phyloP scores from a whole-genome alignment of 495 filamentous ascomycete genomes.

The Penicillium maclennaniae region DNA sequence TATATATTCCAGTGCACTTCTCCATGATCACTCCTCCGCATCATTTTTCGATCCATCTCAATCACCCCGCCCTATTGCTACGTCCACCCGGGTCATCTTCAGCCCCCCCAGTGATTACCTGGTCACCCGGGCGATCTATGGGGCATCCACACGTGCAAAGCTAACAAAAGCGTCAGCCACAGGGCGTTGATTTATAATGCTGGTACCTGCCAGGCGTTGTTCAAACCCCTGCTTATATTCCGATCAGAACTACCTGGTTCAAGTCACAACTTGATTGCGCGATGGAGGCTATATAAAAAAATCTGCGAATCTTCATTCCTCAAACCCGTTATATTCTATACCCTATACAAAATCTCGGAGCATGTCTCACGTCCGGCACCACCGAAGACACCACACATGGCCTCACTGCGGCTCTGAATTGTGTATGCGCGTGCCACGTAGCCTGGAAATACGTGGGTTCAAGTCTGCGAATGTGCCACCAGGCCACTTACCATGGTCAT shows the following conservation, averaged over 20 bases:
- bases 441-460: conserved; percentile 10
- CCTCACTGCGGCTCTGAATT: conserved; percentile 33
- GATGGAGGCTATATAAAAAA: conserved; percentile 12
- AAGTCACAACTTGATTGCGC: neutral
- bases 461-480: neutral
- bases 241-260: neutral
- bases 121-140: conserved; percentile 14
- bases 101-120: conserved; percentile 8
- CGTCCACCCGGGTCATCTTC: conserved; percentile 5
- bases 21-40: neutral
- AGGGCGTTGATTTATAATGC: conserved; percentile 17
- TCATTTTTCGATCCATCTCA: neutral
- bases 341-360: neutral
- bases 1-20: neutral
- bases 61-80: neutral
- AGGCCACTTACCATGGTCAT: conserved; percentile 9
- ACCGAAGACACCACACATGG: conserved; percentile 41
- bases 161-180: neutral
- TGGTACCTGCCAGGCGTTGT: conserved; percentile 3
- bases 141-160: conserved; percentile 9
- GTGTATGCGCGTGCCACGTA: conserved; percentile 19
- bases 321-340: neutral
- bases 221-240: neutral
- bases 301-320: neutral
- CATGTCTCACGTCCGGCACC: conserved; percentile 31